Evolutionary conservation across 805 yeast species (phyloP), one percentile per base, ranked within the genome.

Genomic region (Candida vartiovaarae): DNA sequence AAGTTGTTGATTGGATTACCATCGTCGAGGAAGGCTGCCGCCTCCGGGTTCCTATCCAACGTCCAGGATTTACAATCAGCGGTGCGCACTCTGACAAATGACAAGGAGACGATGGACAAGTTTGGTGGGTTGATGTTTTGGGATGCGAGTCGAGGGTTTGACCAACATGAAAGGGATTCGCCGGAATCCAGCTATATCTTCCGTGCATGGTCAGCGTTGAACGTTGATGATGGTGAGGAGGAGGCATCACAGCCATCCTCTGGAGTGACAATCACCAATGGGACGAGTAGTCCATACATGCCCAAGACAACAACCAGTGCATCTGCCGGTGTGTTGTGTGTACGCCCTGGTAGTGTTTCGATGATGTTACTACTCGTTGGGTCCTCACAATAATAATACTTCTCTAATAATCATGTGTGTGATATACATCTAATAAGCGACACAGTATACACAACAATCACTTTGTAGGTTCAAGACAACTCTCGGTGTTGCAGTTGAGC

Each of bases 81-180:
- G 36, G 43, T 68, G n/a, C 38, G 44, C 8, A 47, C 47, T 9
- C 49, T 61, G 25, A 35, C 43, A 10, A 11, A 20, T 1, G 23
- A 42, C 23, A 33, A 43, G 9, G 6, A 25, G 1, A 32, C 36
- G 8, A 36, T 45, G n/a, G 36, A 57, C 1, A 60, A 65, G 50
- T 84, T 89, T 59, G 96, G 95, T 41, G 98, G 98, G 50, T 73
- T 90, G 56, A 78, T 83, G 74, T 66, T 89, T 48, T 90, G 98
- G 97, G 95, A 88, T 63, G 95, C 95, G 10, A 80, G 89, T 35
- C 84, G 82, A 56, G 90, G 80, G 36, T 75, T 71, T 53, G 54
- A 66, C 38, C 68, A 69, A 52, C 52, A 55, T 27, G 60, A 57
- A 25, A 60, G 62, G 32, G 66, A 61, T 38, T 72, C 69, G 1